Base-by-base conservation (phyloP, 2,329 filamentous ascomycete genomes). In the Neodidymelliopsis sp. region DNA sequence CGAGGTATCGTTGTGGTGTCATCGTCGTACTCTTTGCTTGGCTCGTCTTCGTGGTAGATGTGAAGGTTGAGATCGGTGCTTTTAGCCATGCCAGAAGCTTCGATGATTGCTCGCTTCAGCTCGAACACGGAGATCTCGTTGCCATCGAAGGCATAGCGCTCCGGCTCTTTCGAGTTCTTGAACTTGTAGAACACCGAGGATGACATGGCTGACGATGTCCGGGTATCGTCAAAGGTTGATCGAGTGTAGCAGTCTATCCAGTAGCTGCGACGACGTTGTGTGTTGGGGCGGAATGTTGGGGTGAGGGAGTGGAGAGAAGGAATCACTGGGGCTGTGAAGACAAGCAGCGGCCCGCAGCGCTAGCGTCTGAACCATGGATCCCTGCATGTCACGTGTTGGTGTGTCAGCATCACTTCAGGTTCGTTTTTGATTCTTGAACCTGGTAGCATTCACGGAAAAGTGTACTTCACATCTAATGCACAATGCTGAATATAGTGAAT, bases 161-260 rank as follows among this genome's bases (percentile, higher is more conserved):
- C 91, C 53, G 91, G 90, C 72, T 97, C 94, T 79, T 91, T 97
- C 73, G 95, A 91, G 64, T 93, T 97, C 79, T 97, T 97, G 87
- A 99, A 99, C 79, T 96, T 96, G 89, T 97, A 99, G 78, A 97
- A 97, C 71, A 99, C 94, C 61, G 92, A 97, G 48, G 94, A 96
- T 72, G 91, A 85, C 92, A 97, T 97, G 52, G 18, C 43, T 43
- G 34, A 24, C 39, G 28, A 12, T 18, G 5, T 15, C 11, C 23
- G 2, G 13, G 12, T 2, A 20, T 37, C 13, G 19, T n/a, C 16
- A 24, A 12, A 11, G 15, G 7, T 10, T 9, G 55, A 52, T 60
- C 23, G 33, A 30, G 40, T 46, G 52, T 42, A 37, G 29, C 34
- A 51, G 30, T 37, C 31, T 44, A 12, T 34, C 28, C 13, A 10